Percentiles rank a stretch among this genome's conserved stretches.
Evolutionary conservation across 2,329 filamentous ascomycete genomes (phyloP).

Genomic region (Xylaria sp.): DNA sequence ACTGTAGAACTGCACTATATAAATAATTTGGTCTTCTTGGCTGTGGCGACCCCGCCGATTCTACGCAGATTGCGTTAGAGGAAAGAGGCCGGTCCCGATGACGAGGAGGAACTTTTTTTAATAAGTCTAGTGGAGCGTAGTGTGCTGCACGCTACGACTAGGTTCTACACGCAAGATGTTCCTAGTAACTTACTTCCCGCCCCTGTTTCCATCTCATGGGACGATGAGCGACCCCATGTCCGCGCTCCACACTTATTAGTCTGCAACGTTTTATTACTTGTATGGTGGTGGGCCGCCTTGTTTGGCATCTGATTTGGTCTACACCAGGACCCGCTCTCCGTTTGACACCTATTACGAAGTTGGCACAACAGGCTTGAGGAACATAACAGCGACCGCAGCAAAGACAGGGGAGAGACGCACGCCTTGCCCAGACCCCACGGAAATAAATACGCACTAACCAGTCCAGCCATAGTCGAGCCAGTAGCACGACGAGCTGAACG

Average conservation of each 20-base stretch:
- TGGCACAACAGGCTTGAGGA: conserved; percentile 6
- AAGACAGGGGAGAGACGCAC: conserved; percentile 4
- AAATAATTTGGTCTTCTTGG: background rate
- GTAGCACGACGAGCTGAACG: conserved; percentile 26
- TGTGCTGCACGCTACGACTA: conserved; percentile 2
- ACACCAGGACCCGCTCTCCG: conserved; percentile 3
- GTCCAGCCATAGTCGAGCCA: conserved; percentile 13
- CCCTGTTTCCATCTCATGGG: background rate
- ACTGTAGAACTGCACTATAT: background rate
- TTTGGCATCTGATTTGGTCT: conserved; percentile 20
- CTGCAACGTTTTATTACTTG: conserved; percentile 31
- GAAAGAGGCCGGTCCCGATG: conserved; percentile 8
- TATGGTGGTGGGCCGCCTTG: conserved; percentile 12
- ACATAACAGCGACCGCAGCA: background rate
- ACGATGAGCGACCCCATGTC: background rate
- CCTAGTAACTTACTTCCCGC: background rate
- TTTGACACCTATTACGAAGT: background rate
- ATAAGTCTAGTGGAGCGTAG: background rate
- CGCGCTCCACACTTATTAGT: conserved; percentile 4
- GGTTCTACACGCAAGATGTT: too few relatives aligned
- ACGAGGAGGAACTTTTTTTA: conserved; percentile 10
- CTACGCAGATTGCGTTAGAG: too few relatives aligned
- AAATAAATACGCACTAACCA: background rate
- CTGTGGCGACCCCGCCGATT: conserved; percentile 7
- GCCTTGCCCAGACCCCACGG: conserved; percentile 5